Conservation (phyloP, 345 rosid genomes). For the Eucalyptus cloeziana region DNA sequence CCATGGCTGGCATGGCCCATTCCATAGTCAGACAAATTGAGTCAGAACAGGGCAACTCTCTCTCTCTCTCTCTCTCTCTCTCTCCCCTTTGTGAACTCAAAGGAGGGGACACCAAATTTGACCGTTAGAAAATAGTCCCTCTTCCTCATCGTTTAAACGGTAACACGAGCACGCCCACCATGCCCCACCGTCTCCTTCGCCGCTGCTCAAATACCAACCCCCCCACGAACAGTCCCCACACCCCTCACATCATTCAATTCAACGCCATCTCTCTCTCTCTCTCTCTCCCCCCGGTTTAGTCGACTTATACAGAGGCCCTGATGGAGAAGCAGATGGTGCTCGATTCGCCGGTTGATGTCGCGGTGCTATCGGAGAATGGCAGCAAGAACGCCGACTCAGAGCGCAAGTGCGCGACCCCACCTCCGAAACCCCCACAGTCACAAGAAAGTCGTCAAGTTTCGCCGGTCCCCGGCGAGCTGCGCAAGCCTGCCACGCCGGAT, state of each 20-base stretch:
- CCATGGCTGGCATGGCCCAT: background rate
- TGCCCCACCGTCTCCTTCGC: background rate
- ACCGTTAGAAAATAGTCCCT: background rate
- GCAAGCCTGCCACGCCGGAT: constrained; percentile 44
- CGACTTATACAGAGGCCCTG: background rate
- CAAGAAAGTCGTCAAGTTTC: background rate
- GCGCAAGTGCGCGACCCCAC: background rate
- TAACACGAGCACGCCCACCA: background rate
- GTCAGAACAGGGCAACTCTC: background rate
- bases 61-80: background rate
- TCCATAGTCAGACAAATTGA: background rate
- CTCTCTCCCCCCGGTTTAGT: background rate
- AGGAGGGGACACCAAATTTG: background rate
- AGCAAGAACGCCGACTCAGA: background rate
- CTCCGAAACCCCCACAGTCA: constrained; percentile 11
- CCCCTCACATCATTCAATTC: background rate
- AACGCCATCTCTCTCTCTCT: background rate
- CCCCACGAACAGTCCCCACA: background rate
- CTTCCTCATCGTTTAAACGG: background rate
- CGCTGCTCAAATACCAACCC: background rate
- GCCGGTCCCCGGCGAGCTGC: constrained; percentile 8
- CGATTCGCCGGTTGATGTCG: constrained; percentile 6
- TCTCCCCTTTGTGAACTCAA: background rate
- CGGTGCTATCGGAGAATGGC: constrained; percentile 1
- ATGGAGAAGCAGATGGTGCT: constrained; percentile 20